Percentiles rank a stretch among this genome's conserved stretches.
Conservation (phyloP, 2,329 filamentous ascomycete species). For the Verticillium isaacii region DNA sequence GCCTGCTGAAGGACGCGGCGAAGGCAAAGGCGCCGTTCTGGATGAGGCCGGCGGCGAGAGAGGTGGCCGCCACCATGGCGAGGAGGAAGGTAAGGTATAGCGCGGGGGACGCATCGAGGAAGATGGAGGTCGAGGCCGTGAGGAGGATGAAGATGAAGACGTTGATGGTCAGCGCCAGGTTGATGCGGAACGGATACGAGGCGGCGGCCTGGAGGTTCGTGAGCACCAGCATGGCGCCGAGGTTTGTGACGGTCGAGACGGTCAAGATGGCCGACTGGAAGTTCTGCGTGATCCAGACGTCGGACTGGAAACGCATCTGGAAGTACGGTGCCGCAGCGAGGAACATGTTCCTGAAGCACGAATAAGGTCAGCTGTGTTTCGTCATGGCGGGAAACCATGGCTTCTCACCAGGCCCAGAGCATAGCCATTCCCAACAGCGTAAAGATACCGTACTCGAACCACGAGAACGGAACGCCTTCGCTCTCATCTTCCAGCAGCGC, state of each 20-base stretch:
- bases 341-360: slow-evolving; percentile 81
- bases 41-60: slow-evolving; percentile 75
- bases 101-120: slow-evolving; percentile 55
- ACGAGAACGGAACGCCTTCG: slow-evolving; percentile 62
- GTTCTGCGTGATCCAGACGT: slow-evolving; percentile 68
- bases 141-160: slow-evolving; percentile 72
- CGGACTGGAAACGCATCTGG: slow-evolving; percentile 69
- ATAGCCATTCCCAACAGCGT: slow-evolving; percentile 82
- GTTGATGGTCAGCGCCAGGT: slow-evolving; percentile 70
- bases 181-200: slow-evolving; percentile 85
- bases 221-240: slow-evolving; percentile 70
- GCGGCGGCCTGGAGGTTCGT: slow-evolving; percentile 76
- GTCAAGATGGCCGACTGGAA: slow-evolving; percentile 89
- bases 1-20: slow-evolving; percentile 75
- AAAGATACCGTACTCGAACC: slow-evolving; percentile 83
- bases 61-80: slow-evolving; percentile 72
- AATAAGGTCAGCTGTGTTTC: slow-evolving; percentile 4
- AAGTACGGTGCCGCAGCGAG: slow-evolving; percentile 93
- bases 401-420: slow-evolving; percentile 88
- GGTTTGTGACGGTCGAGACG: slow-evolving; percentile 79
- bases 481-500: slow-evolving; percentile 21
- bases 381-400: neutral
- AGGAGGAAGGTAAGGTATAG: slow-evolving; percentile 80
- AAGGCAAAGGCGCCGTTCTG: slow-evolving; percentile 96
- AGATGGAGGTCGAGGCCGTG: slow-evolving; percentile 70